A percentile compares a stretch with the other conserved stretches of the same genome.
Evolutionary conservation across 1,284 basidiomycete species (phyloP).

Genomic region (Spongispora temasekensis): DNA sequence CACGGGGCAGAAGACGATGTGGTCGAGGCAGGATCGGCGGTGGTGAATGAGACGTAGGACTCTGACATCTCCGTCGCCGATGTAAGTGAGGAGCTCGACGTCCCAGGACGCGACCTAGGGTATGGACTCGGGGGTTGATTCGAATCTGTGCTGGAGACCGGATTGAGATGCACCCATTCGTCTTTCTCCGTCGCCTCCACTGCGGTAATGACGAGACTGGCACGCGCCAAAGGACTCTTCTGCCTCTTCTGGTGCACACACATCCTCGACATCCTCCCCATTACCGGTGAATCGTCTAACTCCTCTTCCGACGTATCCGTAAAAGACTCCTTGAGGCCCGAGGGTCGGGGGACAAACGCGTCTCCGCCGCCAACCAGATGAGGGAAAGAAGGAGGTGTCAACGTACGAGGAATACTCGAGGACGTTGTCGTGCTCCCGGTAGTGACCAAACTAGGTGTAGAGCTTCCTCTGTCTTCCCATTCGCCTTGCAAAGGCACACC

Average conservation of each 20-base stretch:
- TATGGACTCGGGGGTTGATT: background rate
- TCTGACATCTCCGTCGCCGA: slow-evolving; percentile 21
- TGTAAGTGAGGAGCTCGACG: slow-evolving; percentile 22
- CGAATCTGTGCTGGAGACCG: slow-evolving; percentile 1
- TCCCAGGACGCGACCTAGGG: slow-evolving; percentile 19
- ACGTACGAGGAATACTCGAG: slow-evolving; percentile 13
- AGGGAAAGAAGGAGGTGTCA: slow-evolving; percentile 9
- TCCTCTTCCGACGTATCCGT: slow-evolving; percentile 25
- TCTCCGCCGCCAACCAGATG: background rate
- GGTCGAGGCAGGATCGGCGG: slow-evolving; percentile 21
- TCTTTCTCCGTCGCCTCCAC: slow-evolving; percentile 12
- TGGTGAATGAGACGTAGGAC: slow-evolving; percentile 29
- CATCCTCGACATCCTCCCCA: background rate
- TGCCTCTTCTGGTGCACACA: slow-evolving; percentile 11
- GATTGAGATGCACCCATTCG: slow-evolving; percentile 1
- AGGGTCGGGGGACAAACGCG: slow-evolving; percentile 18
- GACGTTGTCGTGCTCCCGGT: slow-evolving; percentile 19
- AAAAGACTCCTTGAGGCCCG: slow-evolving; percentile 23
- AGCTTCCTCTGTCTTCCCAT: slow-evolving; percentile 10
- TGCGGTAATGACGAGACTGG: background rate
- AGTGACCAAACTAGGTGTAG: slow-evolving; percentile 31
- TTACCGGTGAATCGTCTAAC: background rate
- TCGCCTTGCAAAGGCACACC: background rate
- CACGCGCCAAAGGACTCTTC: slow-evolving; percentile 11
- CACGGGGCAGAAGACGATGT: slow-evolving; percentile 13